A percentile compares a stretch with the other conserved stretches of the same genome.
These are phyloP conservation scores for Suhomyces kunorum DNA, from an alignment of 1,139 yeast species.

Conservation along the genomic window DNA sequence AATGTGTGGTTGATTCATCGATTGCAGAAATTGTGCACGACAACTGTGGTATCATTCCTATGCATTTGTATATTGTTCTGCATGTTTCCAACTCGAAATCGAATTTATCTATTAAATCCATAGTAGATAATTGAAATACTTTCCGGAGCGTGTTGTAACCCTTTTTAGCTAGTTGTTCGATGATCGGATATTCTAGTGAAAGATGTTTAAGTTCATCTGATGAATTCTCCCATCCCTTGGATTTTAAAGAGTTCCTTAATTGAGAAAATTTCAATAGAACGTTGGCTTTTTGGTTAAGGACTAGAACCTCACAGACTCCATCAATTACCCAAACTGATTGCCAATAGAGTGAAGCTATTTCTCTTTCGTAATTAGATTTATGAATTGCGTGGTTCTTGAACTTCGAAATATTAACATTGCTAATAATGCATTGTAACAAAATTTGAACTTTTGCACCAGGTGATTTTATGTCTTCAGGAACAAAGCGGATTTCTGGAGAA, in stretches of 20 bases:
- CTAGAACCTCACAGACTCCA: neutral
- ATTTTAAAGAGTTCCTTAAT: neutral
- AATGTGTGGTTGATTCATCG: neutral
- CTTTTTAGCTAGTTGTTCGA: neutral
- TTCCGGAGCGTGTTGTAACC: neutral
- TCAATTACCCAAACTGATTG: neutral
- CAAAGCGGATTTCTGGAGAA: neutral
- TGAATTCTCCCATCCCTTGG: neutral
- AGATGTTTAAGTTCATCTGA: neutral
- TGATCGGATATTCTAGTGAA: neutral
- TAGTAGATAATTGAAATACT: neutral
- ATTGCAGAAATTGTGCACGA: neutral
- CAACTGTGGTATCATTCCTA: neutral
- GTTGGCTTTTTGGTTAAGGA: neutral
- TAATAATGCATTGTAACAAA: neutral
- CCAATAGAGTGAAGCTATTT: neutral
- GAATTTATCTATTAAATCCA: too few relatives aligned
- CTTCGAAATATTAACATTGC: neutral
- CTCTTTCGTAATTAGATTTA: neutral
- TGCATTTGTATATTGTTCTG: neutral
- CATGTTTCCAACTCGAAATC: neutral
- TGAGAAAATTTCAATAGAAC: neutral
- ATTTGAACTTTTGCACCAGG: neutral
- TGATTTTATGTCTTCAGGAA: neutral
- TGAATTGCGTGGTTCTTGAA: too few relatives aligned